These are phyloP conservation scores for Mikania micrantha DNA, from an alignment of 129 eudicot species.

Conservation along the genomic window DNA sequence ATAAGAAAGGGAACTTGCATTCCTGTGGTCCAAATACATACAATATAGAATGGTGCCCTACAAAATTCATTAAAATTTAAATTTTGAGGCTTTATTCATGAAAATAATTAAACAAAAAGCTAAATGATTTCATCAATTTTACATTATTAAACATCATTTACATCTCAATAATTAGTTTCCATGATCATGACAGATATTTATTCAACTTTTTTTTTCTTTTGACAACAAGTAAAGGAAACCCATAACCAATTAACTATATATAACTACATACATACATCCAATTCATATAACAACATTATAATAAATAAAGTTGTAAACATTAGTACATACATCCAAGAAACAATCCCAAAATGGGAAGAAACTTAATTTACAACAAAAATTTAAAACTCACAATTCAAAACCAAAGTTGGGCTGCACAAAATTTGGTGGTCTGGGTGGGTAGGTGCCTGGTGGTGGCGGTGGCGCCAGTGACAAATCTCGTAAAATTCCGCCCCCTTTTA, in stretches of 20 bases:
- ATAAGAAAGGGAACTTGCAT: constrained; percentile 28
- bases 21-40: constrained; percentile 41
- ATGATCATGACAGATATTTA: neutral
- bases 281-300: neutral
- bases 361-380: too few species aligned
- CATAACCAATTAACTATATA: neutral
- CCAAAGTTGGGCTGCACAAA: neutral
- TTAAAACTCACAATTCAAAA: neutral
- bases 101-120: neutral
- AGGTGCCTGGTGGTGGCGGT: too few species aligned
- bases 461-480: too few species aligned
- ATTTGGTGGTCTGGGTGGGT: too few species aligned
- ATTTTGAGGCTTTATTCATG: neutral
- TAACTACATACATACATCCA: neutral
- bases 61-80: constrained; percentile 2
- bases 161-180: neutral
- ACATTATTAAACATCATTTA: neutral
- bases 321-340: constrained; percentile 9
- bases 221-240: neutral
- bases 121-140: neutral
- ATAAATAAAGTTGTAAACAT: neutral
- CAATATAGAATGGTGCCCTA: constrained; percentile 18
- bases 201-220: neutral
- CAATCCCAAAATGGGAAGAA: neutral
- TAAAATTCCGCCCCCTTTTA: too few species aligned